phyloP scores from a whole-genome alignment of 805 yeast species.

The Candida pseudofarinosa region DNA sequence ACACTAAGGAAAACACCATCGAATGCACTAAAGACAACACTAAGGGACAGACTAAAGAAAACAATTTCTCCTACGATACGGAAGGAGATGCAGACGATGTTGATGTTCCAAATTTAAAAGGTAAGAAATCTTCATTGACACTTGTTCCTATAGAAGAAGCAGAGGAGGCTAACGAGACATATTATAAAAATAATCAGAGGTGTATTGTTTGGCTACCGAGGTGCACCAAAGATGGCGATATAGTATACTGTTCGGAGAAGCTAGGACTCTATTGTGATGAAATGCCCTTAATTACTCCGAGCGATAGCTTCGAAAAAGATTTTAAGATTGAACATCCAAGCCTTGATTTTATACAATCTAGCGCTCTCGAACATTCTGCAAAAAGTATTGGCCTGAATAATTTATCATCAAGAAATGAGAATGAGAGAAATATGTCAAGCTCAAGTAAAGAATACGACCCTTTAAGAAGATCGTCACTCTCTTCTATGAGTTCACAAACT shows the following conservation, averaged over 20 bases:
- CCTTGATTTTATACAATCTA: neutral
- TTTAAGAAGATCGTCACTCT: slow-evolving; percentile 35
- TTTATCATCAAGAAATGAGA: neutral
- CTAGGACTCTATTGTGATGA: slow-evolving; percentile 56
- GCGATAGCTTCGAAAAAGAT: slow-evolving; percentile 13
- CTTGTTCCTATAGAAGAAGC: slow-evolving; percentile 22
- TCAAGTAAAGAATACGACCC: slow-evolving; percentile 18
- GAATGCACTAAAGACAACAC: neutral
- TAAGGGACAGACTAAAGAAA: neutral
- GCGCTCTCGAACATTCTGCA: neutral
- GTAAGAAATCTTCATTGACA: neutral
- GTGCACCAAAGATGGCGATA: slow-evolving; percentile 49
- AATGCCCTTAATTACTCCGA: slow-evolving; percentile 46
- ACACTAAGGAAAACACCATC: neutral
- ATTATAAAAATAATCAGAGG: slow-evolving; percentile 14
- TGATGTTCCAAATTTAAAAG: neutral
- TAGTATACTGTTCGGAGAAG: slow-evolving; percentile 58
- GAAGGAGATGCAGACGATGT: neutral
- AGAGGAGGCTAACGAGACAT: slow-evolving; percentile 21
- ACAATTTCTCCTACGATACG: too few species aligned
- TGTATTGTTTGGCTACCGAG: slow-evolving; percentile 57
- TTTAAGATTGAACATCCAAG: slow-evolving; percentile 24
- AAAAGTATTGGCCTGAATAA: neutral
- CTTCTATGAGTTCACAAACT: slow-evolving; percentile 22
- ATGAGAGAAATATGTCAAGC: neutral